phyloP scores from a whole-genome alignment of 345 rosid genomes.

The Excoecaria agallocha region DNA sequence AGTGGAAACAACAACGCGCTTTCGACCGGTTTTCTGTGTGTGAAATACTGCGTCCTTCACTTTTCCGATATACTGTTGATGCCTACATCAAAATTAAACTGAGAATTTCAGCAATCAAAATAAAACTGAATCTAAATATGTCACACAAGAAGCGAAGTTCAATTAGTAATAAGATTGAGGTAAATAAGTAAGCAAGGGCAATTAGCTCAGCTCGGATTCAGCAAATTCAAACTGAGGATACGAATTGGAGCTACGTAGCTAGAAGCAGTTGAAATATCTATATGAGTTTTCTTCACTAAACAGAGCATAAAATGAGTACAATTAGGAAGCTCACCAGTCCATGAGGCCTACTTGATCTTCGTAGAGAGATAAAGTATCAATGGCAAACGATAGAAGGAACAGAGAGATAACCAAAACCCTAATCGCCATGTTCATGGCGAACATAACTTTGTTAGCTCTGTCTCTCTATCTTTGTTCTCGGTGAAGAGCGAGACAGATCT shows the following conservation, averaged over 20 bases:
- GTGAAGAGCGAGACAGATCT: constrained; percentile 17
- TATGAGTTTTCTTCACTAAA: not conserved
- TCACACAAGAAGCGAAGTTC: not conserved
- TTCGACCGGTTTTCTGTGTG: constrained; percentile 92
- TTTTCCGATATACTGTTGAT: constrained; percentile 84
- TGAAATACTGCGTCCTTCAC: constrained; percentile 94
- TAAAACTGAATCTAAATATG: not conserved
- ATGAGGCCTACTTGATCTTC: constrained; percentile 97
- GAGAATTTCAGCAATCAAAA: not conserved
- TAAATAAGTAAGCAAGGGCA: not conserved
- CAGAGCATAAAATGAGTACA: not conserved
- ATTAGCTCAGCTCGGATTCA: not conserved
- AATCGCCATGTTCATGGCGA: constrained; percentile 57
- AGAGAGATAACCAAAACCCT: constrained; percentile 37
- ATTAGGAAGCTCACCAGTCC: constrained; percentile 63
- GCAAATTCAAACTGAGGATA: not conserved
- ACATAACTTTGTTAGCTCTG: not conserved
- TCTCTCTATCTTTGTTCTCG: not conserved
- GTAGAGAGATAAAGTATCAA: constrained; percentile 52
- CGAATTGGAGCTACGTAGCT: not conserved
- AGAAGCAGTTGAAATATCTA: not conserved
- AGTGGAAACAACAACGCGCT: constrained; percentile 88
- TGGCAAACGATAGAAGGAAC: constrained; percentile 40
- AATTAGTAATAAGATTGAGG: not conserved
- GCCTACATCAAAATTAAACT: constrained; percentile 41